These are phyloP conservation scores for Geosmithia flava DNA, from an alignment of 2,329 filamentous ascomycete species.

Conservation along the genomic window DNA sequence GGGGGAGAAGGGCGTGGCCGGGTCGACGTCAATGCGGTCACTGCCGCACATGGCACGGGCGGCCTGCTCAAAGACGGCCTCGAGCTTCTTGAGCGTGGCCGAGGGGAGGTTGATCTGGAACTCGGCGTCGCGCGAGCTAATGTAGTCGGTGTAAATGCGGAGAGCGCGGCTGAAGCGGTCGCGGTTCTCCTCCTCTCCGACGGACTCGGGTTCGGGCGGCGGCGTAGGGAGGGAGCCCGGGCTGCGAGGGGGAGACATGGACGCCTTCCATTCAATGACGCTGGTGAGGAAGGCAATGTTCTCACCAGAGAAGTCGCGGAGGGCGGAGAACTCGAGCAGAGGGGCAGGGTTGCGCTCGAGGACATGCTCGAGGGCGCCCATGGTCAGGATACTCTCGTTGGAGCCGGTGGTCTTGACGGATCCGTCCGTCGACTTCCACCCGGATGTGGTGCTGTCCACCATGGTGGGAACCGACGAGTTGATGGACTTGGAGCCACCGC, in stretches of 20 bases:
- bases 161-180: slow-evolving; percentile 45
- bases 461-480: slow-evolving; percentile 6
- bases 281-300: slow-evolving; percentile 54
- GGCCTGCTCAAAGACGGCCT: slow-evolving; percentile 40
- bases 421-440: slow-evolving; percentile 16
- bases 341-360: slow-evolving; percentile 42
- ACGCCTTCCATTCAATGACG: slow-evolving; percentile 39
- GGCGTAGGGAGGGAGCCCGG: slow-evolving; percentile 4
- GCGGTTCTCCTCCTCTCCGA: slow-evolving; percentile 12
- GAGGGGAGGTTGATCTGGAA: slow-evolving; percentile 55
- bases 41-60: slow-evolving; percentile 28
- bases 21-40: slow-evolving; percentile 16
- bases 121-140: slow-evolving; percentile 45
- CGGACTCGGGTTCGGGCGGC: slow-evolving; percentile 6
- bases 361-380: slow-evolving; percentile 47
- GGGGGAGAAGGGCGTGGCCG: slow-evolving; percentile 8
- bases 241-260: slow-evolving; percentile 5
- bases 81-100: slow-evolving; percentile 34
- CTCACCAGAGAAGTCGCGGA: slow-evolving; percentile 53
- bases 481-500: slow-evolving; percentile 18
- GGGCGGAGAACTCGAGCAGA: slow-evolving; percentile 48
- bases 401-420: slow-evolving; percentile 6
- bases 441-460: slow-evolving; percentile 13
- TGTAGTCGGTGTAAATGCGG: slow-evolving; percentile 47
- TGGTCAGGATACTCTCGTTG: slow-evolving; percentile 37